Evolutionary conservation across 805 yeast genomes (phyloP).

Genomic region (Ogataea salicorniae): DNA sequence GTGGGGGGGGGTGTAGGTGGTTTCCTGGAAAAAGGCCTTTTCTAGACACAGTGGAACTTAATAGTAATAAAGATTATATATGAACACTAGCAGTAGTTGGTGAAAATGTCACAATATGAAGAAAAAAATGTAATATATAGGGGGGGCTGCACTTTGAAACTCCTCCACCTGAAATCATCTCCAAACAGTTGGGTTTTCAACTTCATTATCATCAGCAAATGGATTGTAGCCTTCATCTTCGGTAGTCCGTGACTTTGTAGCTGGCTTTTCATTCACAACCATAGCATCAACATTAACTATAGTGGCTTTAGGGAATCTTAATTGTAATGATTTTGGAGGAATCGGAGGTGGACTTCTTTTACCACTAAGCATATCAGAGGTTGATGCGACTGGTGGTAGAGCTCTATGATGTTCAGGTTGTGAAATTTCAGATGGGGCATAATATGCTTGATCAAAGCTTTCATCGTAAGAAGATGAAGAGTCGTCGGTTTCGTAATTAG

Average conservation of each 20-base stretch:
- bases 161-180: constrained; percentile 7
- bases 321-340: constrained; percentile 20
- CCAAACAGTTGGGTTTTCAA: constrained; percentile 26
- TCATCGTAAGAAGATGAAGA: constrained; percentile 9
- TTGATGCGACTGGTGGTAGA: not conserved
- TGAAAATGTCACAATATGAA: not conserved
- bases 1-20: too few species aligned
- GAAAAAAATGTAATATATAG: not conserved
- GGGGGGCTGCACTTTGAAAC: not conserved
- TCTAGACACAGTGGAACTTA: not conserved
- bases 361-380: not conserved
- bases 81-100: not conserved
- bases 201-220: constrained; percentile 30
- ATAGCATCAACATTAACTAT: not conserved
- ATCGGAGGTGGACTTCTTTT: constrained; percentile 25
- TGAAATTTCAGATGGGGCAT: not conserved
- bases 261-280: not conserved
- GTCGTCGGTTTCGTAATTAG: constrained; percentile 33
- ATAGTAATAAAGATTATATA: not conserved
- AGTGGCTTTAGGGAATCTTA: constrained; percentile 7
- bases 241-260: not conserved
- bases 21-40: too few species aligned
- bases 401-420: not conserved
- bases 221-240: constrained; percentile 25
- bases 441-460: not conserved